Conservation (phyloP, 176 grass and related monocot genomes). For the Raddia distichophylla region DNA sequence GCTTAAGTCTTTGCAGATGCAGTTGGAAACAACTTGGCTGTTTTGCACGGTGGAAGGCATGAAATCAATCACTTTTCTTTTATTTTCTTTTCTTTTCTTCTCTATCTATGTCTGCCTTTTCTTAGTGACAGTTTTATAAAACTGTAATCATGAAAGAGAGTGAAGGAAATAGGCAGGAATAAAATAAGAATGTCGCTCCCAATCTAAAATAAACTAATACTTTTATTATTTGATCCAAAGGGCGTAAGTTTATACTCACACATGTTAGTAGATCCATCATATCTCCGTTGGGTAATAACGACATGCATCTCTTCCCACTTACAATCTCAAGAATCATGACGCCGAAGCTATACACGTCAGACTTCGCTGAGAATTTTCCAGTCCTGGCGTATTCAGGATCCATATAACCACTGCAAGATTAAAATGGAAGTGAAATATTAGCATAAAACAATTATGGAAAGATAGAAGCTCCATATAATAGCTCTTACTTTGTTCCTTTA, state of each 20-base stretch:
- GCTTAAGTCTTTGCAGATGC: too few species aligned
- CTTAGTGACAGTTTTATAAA: background rate
- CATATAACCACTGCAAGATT: conserved; percentile 23
- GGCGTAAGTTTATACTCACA: conserved; percentile 1
- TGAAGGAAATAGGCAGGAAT: background rate
- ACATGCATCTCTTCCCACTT: background rate
- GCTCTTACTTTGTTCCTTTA: conserved; percentile 22
- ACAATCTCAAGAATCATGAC: conserved; percentile 34
- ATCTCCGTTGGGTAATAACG: background rate
- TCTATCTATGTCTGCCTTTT: background rate
- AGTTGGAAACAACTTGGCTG: background rate
- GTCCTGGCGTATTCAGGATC: conserved; percentile 21
- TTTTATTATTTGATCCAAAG: background rate
- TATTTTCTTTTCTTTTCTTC: too few species aligned
- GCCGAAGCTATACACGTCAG: conserved; percentile 36
- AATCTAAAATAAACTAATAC: background rate
- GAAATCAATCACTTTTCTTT: background rate
- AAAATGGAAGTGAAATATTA: background rate
- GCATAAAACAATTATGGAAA: background rate
- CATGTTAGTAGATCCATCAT: background rate
- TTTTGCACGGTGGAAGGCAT: background rate
- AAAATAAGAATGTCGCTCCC: background rate
- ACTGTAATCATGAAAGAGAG: background rate
- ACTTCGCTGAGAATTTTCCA: conserved; percentile 31
- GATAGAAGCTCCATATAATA: background rate